phyloP scores from a whole-genome alignment of 2,329 filamentous ascomycete species.

The Colletotrichum sp. region DNA sequence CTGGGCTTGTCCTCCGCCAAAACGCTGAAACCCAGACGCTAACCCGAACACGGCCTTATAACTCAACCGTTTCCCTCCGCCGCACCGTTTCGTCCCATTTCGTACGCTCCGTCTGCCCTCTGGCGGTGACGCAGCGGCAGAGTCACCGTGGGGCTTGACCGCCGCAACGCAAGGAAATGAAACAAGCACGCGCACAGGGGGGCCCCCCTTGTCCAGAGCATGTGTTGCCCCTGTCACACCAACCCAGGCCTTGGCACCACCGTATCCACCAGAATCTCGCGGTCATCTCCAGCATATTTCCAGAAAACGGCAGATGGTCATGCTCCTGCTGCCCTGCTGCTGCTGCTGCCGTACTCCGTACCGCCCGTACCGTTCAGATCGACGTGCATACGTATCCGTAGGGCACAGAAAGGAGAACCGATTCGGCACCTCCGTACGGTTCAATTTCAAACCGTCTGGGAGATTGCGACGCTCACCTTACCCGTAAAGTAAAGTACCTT shows the following conservation, averaged over 20 bases:
- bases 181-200: constrained; percentile 16
- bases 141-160: constrained; percentile 21
- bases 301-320: neutral
- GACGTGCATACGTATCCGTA: neutral
- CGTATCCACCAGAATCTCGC: neutral
- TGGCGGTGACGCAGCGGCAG: constrained; percentile 22
- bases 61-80: too few relatives aligned
- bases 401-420: neutral
- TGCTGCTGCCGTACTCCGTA: too few relatives aligned
- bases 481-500: neutral
- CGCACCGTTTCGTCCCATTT: neutral
- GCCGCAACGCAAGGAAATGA: constrained; percentile 22
- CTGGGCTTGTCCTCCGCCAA: neutral
- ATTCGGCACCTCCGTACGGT: constrained; percentile 17
- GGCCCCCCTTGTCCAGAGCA: neutral
- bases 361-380: neutral
- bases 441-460: constrained; percentile 18
- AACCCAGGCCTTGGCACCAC: neutral
- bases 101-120: neutral
- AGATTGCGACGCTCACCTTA: constrained; percentile 18
- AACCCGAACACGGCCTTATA: neutral
- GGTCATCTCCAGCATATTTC: neutral
- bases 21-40: neutral
- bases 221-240: constrained; percentile 11
- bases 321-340: too few relatives aligned